Conservation (phyloP, 2,329 filamentous ascomycete species). For the Endocalyx cinctus region DNA sequence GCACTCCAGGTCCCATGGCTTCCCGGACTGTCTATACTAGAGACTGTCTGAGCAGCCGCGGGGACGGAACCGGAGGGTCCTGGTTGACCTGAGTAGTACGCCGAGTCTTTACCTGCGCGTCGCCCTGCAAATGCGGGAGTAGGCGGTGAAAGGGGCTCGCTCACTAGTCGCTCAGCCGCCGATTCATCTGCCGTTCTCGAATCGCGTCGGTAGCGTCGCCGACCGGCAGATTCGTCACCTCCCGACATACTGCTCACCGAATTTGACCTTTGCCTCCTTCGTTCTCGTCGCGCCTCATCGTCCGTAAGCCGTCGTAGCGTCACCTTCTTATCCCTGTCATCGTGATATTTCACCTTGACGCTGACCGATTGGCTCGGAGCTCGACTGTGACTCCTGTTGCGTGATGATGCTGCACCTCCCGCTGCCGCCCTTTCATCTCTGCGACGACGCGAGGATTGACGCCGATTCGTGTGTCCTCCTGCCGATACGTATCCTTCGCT, state of each 20-base stretch:
- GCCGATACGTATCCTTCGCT: constrained; percentile 40
- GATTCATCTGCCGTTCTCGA: constrained; percentile 39
- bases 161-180: constrained; percentile 38
- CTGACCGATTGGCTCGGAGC: constrained; percentile 46
- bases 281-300: constrained; percentile 47
- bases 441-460: constrained; percentile 42
- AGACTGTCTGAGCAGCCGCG: constrained; percentile 38
- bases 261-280: constrained; percentile 38
- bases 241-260: constrained; percentile 55
- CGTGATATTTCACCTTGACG: constrained; percentile 56
- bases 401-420: constrained; percentile 1
- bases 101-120: constrained; percentile 52
- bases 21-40: constrained; percentile 39
- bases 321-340: constrained; percentile 56
- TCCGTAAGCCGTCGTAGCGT: constrained; percentile 59
- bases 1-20: constrained; percentile 52
- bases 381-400: constrained; percentile 34
- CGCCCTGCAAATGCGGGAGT: constrained; percentile 51
- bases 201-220: constrained; percentile 49
- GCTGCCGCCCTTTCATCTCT: constrained; percentile 41
- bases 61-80: constrained; percentile 36
- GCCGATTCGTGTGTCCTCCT: constrained; percentile 35
- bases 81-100: constrained; percentile 54
- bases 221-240: constrained; percentile 46
- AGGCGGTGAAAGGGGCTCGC: constrained; percentile 45